These are phyloP conservation scores for Cladorrhinum sp. DNA, from an alignment of 2,329 filamentous ascomycete species.

Conservation along the genomic window DNA sequence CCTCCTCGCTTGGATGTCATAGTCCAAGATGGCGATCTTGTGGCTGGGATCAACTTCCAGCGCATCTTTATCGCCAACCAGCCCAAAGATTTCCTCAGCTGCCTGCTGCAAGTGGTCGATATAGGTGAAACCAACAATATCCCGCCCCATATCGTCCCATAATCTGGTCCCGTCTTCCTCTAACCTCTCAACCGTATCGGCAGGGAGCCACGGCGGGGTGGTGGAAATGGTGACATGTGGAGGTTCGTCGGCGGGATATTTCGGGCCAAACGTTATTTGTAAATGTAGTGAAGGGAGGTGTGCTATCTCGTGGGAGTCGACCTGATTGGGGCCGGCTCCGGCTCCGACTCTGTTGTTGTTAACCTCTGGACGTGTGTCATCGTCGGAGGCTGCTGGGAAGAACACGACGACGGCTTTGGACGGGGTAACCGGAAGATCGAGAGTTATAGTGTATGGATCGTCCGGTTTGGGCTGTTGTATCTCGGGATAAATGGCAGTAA, in stretches of 20 bases:
- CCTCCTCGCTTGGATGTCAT: constrained; percentile 70
- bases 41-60: constrained; percentile 54
- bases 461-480: constrained; percentile 45
- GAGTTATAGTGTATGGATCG: constrained; percentile 48
- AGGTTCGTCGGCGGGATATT: constrained; percentile 54
- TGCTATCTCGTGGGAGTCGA: constrained; percentile 49
- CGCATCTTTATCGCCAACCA: constrained; percentile 46
- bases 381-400: constrained; percentile 49
- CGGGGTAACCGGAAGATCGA: constrained; percentile 58
- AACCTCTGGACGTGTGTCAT: constrained; percentile 15
- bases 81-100: constrained; percentile 59
- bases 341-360: constrained; percentile 4
- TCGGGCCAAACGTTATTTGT: constrained; percentile 51
- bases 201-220: constrained; percentile 55
- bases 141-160: constrained; percentile 61
- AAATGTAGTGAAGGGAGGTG: constrained; percentile 58
- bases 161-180: constrained; percentile 49
- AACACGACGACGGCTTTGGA: constrained; percentile 53
- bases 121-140: constrained; percentile 59
- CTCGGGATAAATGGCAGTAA: constrained; percentile 66
- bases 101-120: constrained; percentile 61
- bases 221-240: constrained; percentile 52
- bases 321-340: constrained; percentile 8
- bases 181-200: constrained; percentile 45
- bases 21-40: constrained; percentile 72